Conservation (phyloP, 306 rosid genomes). For the Pachyrhizus erosus region DNA sequence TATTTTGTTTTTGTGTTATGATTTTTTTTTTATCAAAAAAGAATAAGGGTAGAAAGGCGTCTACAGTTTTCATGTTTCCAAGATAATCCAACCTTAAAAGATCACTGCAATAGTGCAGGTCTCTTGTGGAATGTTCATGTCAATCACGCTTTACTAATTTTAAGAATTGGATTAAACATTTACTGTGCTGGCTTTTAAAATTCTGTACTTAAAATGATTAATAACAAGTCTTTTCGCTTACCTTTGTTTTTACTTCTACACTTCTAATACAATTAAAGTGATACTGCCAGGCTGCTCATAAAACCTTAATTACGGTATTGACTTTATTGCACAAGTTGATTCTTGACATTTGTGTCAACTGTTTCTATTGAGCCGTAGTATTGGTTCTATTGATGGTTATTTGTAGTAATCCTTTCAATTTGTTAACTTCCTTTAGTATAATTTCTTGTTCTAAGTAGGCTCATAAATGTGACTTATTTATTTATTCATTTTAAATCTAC, state of each 20-base stretch:
- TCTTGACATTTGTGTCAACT: neutral
- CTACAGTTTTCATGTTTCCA: too few species aligned
- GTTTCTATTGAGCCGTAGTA: neutral
- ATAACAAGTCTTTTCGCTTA: too few species aligned
- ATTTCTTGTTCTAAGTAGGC: neutral
- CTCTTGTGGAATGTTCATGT: neutral
- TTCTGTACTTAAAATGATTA: too few species aligned
- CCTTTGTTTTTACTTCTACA: neutral
- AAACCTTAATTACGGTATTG: neutral
- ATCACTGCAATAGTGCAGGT: neutral
- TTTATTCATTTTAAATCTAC: neutral
- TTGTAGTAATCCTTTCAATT: neutral
- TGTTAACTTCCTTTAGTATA: conserved; percentile 1
- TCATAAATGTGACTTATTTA: neutral
- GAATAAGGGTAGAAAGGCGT: too few species aligned
- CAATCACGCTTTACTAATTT: neutral
- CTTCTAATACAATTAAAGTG: neutral
- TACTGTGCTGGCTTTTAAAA: neutral
- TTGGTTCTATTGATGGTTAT: neutral
- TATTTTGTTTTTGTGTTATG: too few species aligned
- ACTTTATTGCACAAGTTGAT: neutral
- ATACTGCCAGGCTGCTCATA: too few species aligned
- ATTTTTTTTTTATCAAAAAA: too few species aligned
- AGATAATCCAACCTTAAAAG: neutral
- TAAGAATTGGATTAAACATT: neutral